Evolutionary conservation across 2,329 filamentous ascomycete genomes (phyloP).

Genomic region (Akanthomyces muscarius): DNA sequence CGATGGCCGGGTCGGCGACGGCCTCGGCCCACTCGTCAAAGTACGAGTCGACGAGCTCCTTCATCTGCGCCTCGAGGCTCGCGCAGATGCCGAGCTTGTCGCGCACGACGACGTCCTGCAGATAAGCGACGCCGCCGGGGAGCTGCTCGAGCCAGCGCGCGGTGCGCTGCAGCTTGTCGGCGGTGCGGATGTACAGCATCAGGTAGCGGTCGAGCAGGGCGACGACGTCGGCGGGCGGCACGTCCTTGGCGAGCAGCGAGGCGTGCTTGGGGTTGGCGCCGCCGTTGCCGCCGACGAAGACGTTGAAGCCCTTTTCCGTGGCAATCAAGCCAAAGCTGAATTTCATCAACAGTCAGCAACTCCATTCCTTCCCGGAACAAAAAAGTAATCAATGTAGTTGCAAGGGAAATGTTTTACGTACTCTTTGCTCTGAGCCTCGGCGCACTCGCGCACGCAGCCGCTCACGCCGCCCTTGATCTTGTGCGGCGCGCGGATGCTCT

Average conservation of each 20-base stretch:
- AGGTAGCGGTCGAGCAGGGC: conserved; percentile 84
- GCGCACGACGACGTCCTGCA: conserved; percentile 76
- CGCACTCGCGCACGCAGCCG: conserved; percentile 88
- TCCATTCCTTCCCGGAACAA: no score
- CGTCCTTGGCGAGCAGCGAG: conserved; percentile 81
- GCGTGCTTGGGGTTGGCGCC: conserved; percentile 80
- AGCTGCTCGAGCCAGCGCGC: conserved; percentile 83
- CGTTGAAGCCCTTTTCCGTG: conserved; percentile 89
- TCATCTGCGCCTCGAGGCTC: conserved; percentile 83
- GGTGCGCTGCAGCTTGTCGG: conserved; percentile 84
- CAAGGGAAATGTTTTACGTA: conserved; percentile 35
- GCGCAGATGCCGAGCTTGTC: conserved; percentile 84
- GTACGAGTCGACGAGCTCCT: conserved; percentile 74
- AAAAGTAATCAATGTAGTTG: no score
- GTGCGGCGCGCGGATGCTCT: conserved; percentile 82
- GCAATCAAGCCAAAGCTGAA: conserved; percentile 80
- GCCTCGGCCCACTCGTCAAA: conserved; percentile 93
- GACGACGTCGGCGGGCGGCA: conserved; percentile 75
- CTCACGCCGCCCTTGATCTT: conserved; percentile 90
- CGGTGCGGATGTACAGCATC: conserved; percentile 90
- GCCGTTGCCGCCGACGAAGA: conserved; percentile 86
- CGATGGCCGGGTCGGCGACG: conserved; percentile 63
- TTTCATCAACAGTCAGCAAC: neutral
- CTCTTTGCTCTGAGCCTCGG: conserved; percentile 91
- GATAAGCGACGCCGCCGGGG: conserved; percentile 78